Evolutionary conservation across 2,329 filamentous ascomycete species (phyloP), one percentile per base, ranked within the genome.

Genomic region (Chaetomium sp.): DNA sequence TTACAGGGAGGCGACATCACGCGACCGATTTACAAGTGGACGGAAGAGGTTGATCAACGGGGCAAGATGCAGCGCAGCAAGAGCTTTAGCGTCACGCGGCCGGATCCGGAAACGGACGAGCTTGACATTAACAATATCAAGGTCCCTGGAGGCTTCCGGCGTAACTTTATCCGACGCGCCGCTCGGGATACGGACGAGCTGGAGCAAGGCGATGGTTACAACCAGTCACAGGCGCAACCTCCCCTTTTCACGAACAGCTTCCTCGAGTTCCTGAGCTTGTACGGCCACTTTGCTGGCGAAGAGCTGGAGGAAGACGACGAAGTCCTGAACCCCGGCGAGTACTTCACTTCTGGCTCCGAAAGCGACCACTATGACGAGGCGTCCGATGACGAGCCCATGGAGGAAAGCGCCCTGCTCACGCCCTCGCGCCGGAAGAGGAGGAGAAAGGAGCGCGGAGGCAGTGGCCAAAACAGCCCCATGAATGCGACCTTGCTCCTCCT

Each of bases 291-390:
- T 69, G 94, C 94, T 1, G 94, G 94, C 72, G 94, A 99, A 71
- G 88, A 96, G 68, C 80, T 99, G 10, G 91, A 96, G 69, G 94
- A 99, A 71, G 94, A 97, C 64, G 94, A 97, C 64, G 92, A 97
- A 70, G 89, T 85, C 1, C 76, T 96, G 11, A 84, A 80, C 5
- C 89, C 90, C 1, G 88, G 95, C 69, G 92, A 96, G 68, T 96
- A 96, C 71, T 96, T 96, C 69, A 87, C 86, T 6, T 91, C 89
- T 0, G 88, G 88, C 63, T 78, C 84, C 27, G 85, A 85, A 57
- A 82, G 85, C 51, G 79, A 85, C 58, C 82, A 84, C 40, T 79
- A 78, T 59, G 75, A 78, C 42, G 73, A 80, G 53, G 72, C 71
- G 58, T 80, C 82, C 62, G 84, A 87, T 35, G 83, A 88, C 9